Evolutionary conservation across 1,139 yeast species (phyloP).

Genomic region (Scheffersomyces insectosa): DNA sequence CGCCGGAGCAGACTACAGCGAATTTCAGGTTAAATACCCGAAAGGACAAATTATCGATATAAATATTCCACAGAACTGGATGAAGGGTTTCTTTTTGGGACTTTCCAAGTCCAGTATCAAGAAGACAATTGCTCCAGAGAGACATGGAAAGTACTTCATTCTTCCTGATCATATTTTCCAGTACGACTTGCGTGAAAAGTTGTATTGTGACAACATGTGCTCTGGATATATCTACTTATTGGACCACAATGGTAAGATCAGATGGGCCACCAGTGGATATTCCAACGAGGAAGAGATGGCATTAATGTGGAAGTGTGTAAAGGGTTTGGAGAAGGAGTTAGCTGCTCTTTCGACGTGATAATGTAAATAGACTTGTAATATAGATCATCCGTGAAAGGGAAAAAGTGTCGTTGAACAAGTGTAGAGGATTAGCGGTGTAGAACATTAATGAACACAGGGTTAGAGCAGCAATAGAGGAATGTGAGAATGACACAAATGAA

Average conservation of each 20-base stretch:
- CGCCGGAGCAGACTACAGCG: conserved; percentile 29
- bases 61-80: conserved; percentile 68
- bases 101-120: conserved; percentile 49
- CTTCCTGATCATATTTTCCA: conserved; percentile 64
- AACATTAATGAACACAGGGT: background rate
- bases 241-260: conserved; percentile 68
- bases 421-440: background rate
- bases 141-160: conserved; percentile 62
- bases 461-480: background rate
- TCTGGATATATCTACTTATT: conserved; percentile 83
- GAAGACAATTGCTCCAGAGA: conserved; percentile 44
- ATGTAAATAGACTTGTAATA: conserved; percentile 1
- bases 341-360: background rate
- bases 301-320: conserved; percentile 68
- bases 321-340: conserved; percentile 45
- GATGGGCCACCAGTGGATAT: conserved; percentile 93
- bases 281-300: conserved; percentile 63
- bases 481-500: background rate
- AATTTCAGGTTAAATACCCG: conserved; percentile 42
- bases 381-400: no score
- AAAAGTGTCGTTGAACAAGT: no score
- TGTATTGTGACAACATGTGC: conserved; percentile 71
- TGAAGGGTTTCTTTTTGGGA: conserved; percentile 65
- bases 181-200: conserved; percentile 55
- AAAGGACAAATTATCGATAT: conserved; percentile 71